Evolutionary conservation across 2,329 filamentous ascomycete species (phyloP), one percentile per base, ranked within the genome.

Genomic region (Sporothrix euskadiensis): DNA sequence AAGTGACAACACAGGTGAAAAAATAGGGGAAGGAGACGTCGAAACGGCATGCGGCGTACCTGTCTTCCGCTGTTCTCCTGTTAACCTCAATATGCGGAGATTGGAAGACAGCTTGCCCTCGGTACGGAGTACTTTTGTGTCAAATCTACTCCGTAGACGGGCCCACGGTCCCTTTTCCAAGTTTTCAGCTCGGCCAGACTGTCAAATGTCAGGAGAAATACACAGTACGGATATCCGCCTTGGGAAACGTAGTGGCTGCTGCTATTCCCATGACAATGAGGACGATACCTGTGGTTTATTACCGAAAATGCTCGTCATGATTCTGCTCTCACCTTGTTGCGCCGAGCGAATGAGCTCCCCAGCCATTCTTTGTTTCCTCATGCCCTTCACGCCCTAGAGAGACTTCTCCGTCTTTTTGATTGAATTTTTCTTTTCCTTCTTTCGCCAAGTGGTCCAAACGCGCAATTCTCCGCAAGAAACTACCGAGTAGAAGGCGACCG

Each of bases 341-440:
- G 61, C 39, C 8, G 19, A 16, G 14, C 4, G 44, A 26, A 26
- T 26, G 26, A 26, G 26, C 26, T 26, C 26, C 59, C 35, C 8
- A 4, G 35, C 3, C 35, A 8, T 16, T 10, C 32, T 61, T 65
- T 41, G 59, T 44, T 47, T 66, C 39, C 61, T 47, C 39, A 7
- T 47, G 22, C 9, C 14, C 8, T 66, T 9, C 9, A 26, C 6
- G 7, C 19, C 9, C 22, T 65, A 10, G 22, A 56, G 22, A 30
- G 10, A 26, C 8, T 56, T 9, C 22, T 56, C 52, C n/a, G 16
- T 47, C 1, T 14, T 22, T 47, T 44, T 65, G 8, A 22, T 30
- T 14, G 61, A 44, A 47, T 47, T 57, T 30, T 70, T 56, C 49
- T 57, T 70, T 41, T 57, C 35, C 68, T 70, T 57, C 47, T 57